Conservation (phyloP, 352 stramenopile species). For the Pythium folliculosum region DNA sequence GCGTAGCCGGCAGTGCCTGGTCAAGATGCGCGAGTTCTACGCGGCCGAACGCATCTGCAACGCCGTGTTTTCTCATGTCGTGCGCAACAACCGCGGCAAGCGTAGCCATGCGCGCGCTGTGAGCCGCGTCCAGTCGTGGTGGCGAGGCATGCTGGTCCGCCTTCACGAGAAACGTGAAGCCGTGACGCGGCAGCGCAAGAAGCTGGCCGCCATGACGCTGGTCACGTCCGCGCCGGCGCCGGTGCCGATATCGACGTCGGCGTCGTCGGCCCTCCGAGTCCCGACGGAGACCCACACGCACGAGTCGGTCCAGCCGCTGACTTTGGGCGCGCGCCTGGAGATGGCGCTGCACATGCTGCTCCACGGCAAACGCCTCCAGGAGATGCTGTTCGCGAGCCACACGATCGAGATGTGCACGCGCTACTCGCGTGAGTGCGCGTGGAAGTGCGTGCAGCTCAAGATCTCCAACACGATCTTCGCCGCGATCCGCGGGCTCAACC, state of each 20-base stretch:
- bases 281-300: background rate
- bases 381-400: slow-evolving; percentile 92
- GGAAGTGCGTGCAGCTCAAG: slow-evolving; percentile 83
- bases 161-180: slow-evolving; percentile 42
- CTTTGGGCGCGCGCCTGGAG: slow-evolving; percentile 59
- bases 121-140: slow-evolving; percentile 64
- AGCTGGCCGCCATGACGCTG: slow-evolving; percentile 55
- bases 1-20: slow-evolving; percentile 1
- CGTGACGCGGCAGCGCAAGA: slow-evolving; percentile 56
- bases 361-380: slow-evolving; percentile 84
- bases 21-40: slow-evolving; percentile 15
- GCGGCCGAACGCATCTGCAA: slow-evolving; percentile 11
- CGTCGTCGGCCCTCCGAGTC: background rate
- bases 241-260: too few relatives aligned
- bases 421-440: slow-evolving; percentile 90
- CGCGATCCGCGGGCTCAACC: slow-evolving; percentile 93
- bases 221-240: too few relatives aligned
- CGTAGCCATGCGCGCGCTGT: slow-evolving; percentile 24
- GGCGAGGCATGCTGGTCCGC: slow-evolving; percentile 64
- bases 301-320: slow-evolving; percentile 38
- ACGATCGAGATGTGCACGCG: slow-evolving; percentile 92
- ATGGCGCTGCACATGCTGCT: slow-evolving; percentile 75
- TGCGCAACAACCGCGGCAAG: slow-evolving; percentile 16
- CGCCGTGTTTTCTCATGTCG: slow-evolving; percentile 15
- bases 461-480: slow-evolving; percentile 91